Conservation (phyloP, 805 yeast genomes). For the Aciculoconidium aculeatum region DNA sequence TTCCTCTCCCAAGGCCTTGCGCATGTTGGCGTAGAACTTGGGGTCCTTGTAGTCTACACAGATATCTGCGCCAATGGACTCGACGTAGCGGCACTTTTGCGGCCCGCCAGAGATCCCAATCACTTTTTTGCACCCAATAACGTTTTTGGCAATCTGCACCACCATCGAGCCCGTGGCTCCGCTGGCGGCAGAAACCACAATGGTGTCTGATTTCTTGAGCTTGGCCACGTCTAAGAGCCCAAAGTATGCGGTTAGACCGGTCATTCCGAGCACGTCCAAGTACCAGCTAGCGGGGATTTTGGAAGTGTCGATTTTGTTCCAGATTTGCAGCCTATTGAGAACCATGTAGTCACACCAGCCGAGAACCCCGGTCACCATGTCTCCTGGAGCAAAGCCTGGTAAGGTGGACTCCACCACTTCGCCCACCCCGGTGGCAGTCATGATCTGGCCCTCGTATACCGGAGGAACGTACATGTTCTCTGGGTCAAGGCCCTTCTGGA, state of each 20-base stretch:
- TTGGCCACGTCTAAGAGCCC: slow-evolving; percentile 47
- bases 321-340: slow-evolving; percentile 19
- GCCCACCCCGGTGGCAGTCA: slow-evolving; percentile 43
- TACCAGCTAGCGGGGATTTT: slow-evolving; percentile 10
- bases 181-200: slow-evolving; percentile 59
- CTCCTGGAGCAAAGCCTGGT: slow-evolving; percentile 37
- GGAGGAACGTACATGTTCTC: slow-evolving; percentile 31
- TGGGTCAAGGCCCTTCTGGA: slow-evolving; percentile 19
- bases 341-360: slow-evolving; percentile 47
- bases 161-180: slow-evolving; percentile 68
- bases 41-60: slow-evolving; percentile 49
- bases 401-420: slow-evolving; percentile 45
- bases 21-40: slow-evolving; percentile 19
- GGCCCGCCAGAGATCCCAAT: slow-evolving; percentile 59
- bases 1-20: slow-evolving; percentile 36
- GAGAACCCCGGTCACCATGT: slow-evolving; percentile 31
- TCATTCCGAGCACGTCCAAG: slow-evolving; percentile 38
- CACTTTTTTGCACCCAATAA: slow-evolving; percentile 48
- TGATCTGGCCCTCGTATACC: slow-evolving; percentile 38
- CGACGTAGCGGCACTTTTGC: slow-evolving; percentile 49
- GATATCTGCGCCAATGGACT: slow-evolving; percentile 48
- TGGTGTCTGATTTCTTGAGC: slow-evolving; percentile 37
- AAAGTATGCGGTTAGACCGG: slow-evolving; percentile 58
- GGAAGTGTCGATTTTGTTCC: slow-evolving; percentile 23
- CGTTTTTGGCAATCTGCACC: slow-evolving; percentile 50